Evolutionary conservation across 208 protist species (phyloP).

Genomic region (Leishmania aethiopica): DNA sequence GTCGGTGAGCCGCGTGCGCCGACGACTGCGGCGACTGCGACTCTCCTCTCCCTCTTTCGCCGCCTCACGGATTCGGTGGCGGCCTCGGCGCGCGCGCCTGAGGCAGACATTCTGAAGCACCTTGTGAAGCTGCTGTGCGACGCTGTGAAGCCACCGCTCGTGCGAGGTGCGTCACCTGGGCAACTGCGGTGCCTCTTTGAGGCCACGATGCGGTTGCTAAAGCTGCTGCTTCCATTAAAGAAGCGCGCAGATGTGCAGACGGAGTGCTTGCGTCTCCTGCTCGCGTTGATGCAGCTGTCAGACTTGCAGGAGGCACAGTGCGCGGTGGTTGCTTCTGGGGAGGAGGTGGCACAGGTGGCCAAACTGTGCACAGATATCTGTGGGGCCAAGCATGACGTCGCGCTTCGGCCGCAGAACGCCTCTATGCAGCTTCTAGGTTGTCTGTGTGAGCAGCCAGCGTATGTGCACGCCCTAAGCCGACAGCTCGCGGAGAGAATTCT

Average conservation of each 20-base stretch:
- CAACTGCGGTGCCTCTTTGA: conserved; percentile 18
- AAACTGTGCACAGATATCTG: conserved; percentile 29
- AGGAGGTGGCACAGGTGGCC: conserved; percentile 21
- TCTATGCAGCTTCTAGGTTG: conserved; percentile 36
- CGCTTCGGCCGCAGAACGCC: conserved; percentile 25
- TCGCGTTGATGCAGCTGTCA: conserved; percentile 15
- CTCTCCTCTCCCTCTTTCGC: conserved; percentile 6
- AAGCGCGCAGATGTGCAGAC: conserved; percentile 34
- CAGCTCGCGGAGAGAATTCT: conserved; percentile 5
- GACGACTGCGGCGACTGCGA: neutral
- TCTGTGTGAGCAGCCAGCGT: conserved; percentile 4
- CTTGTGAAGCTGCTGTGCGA: conserved; percentile 8
- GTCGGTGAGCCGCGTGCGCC: neutral
- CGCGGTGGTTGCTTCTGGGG: conserved; percentile 13
- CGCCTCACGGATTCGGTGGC: neutral
- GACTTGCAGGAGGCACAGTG: neutral
- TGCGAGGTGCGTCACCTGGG: neutral
- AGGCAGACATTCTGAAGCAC: neutral
- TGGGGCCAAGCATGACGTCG: conserved; percentile 2
- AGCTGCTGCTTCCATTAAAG: conserved; percentile 22
- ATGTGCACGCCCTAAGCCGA: neutral
- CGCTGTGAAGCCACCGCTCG: conserved; percentile 18
- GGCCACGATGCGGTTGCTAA: conserved; percentile 20
- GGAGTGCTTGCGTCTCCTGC: conserved; percentile 39
- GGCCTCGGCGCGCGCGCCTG: conserved; percentile 3